Percentiles rank a stretch among this genome's conserved stretches.
phyloP scores from a whole-genome alignment of 805 yeast species.

The Saturnispora serradocipensis region DNA sequence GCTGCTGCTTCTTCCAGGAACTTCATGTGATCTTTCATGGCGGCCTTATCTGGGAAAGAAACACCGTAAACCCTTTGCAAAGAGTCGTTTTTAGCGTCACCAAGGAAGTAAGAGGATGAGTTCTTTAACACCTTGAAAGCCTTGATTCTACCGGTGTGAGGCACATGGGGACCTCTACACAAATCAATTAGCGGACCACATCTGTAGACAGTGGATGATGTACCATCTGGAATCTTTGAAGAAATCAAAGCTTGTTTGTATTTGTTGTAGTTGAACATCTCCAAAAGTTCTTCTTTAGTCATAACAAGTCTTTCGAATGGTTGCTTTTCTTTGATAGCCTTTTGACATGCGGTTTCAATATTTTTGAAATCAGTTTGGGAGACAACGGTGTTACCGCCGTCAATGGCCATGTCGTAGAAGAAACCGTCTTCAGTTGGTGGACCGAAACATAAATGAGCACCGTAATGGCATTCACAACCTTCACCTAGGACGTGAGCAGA shows the following conservation, averaged over 20 bases:
- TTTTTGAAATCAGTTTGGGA: constrained; percentile 75
- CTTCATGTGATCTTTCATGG: constrained; percentile 88
- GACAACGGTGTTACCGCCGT: constrained; percentile 65
- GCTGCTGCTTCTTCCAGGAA: constrained; percentile 92
- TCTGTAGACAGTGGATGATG: constrained; percentile 92
- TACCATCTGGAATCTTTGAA: constrained; percentile 90
- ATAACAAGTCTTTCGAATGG: constrained; percentile 87
- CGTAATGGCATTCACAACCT: constrained; percentile 93
- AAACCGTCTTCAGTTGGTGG: constrained; percentile 98
- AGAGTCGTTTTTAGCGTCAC: constrained; percentile 87
- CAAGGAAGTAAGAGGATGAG: constrained; percentile 92
- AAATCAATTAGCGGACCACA: constrained; percentile 96
- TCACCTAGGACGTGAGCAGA: constrained; percentile 98
- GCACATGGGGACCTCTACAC: constrained; percentile 96
- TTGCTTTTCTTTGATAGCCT: constrained; percentile 91
- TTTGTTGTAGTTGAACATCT: constrained; percentile 93
- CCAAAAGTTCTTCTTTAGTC: constrained; percentile 82
- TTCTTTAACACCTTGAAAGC: constrained; percentile 89
- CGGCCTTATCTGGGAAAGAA: constrained; percentile 96
- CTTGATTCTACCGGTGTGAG: constrained; percentile 94
- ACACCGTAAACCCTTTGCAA: constrained; percentile 96
- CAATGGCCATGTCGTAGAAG: constrained; percentile 90
- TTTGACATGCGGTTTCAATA: constrained; percentile 79
- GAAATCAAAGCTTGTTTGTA: constrained; percentile 83
- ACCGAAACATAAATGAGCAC: constrained; percentile 87